Evolutionary conservation across 495 filamentous ascomycete species (phyloP).

Genomic region (Penicillium cataractarum): DNA sequence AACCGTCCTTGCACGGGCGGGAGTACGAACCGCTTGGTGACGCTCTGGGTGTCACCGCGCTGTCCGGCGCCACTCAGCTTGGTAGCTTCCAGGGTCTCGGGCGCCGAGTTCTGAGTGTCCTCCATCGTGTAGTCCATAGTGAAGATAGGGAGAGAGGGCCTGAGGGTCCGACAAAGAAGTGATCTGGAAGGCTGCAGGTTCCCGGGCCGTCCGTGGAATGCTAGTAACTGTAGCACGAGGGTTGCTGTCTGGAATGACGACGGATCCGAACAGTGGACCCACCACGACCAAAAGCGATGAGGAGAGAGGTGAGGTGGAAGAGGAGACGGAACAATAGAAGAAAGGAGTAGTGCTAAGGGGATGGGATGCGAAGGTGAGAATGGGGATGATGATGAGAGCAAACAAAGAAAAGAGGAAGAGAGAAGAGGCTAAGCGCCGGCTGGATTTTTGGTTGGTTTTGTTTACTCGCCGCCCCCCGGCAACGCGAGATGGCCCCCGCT

Average conservation of each 20-base stretch:
- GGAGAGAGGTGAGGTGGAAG: conserved; percentile 13
- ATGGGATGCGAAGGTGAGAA: not conserved
- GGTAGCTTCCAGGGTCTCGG: conserved; percentile 56
- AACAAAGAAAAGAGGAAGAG: conserved; percentile 11
- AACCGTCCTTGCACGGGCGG: not conserved
- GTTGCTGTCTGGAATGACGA: conserved; percentile 49
- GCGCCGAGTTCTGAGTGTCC: conserved; percentile 72
- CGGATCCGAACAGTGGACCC: conserved; percentile 41
- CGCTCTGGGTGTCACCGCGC: conserved; percentile 68
- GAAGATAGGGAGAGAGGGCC: conserved; percentile 5
- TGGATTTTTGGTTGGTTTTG: conserved; percentile 10
- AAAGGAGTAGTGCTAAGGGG: not conserved
- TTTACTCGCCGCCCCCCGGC: conserved; percentile 20
- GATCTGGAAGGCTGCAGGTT: conserved; percentile 24
- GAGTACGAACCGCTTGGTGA: conserved; percentile 70
- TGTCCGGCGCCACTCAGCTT: conserved; percentile 64
- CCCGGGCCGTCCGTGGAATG: conserved; percentile 30
- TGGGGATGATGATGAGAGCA: conserved; percentile 3
- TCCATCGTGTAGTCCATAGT: conserved; percentile 70
- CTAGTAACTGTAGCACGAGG: conserved; percentile 35
- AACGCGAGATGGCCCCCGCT: conserved; percentile 12
- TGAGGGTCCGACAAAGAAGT: conserved; percentile 7
- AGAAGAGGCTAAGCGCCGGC: conserved; percentile 3
- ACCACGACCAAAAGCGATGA: conserved; percentile 25
- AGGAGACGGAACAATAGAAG: not conserved